Percentiles rank a stretch among this genome's conserved stretches.
Conservation (phyloP, 108 stramenopile species). For the Fistulifera solaris region DNA sequence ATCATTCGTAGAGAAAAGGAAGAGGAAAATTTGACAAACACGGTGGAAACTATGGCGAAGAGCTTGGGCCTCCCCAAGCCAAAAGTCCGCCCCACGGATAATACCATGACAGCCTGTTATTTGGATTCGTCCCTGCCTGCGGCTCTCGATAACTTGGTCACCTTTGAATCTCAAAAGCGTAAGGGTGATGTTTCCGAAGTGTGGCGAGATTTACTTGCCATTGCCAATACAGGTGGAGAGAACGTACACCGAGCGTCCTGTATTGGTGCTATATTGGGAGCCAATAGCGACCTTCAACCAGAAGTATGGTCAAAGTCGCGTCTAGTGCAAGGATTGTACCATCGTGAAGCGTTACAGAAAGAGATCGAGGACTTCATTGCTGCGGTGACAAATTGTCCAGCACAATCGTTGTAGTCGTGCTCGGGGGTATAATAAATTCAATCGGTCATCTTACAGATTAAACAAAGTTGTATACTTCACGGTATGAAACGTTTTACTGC, state of each 20-base stretch:
- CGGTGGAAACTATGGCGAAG: neutral
- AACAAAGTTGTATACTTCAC: no score
- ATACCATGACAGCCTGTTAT: conserved; percentile 63
- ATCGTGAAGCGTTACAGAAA: conserved; percentile 18
- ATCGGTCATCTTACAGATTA: no score
- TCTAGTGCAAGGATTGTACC: conserved; percentile 42
- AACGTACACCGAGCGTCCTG: conserved; percentile 81
- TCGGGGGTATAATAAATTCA: no score
- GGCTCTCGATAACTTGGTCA: conserved; percentile 56
- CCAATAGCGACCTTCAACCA: neutral
- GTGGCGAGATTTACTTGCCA: conserved; percentile 62
- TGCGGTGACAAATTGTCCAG: conserved; percentile 17
- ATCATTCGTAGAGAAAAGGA: conserved; percentile 5
- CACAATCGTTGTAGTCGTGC: no score
- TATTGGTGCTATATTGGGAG: conserved; percentile 76
- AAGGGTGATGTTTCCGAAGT: conserved; percentile 15
- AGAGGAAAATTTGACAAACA: neutral
- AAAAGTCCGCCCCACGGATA: conserved; percentile 8
- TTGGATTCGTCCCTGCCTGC: conserved; percentile 53
- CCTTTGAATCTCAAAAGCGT: conserved; percentile 30
- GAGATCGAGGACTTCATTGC: conserved; percentile 61
- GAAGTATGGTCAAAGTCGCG: conserved; percentile 25
- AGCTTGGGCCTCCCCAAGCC: conserved; percentile 13
- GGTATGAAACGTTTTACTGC: no score
- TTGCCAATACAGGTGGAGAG: conserved; percentile 86